Evolutionary conservation across 1,284 basidiomycete genomes (phyloP), one percentile per base, ranked within the genome.

Genomic region (Phaffia rhodozyma): DNA sequence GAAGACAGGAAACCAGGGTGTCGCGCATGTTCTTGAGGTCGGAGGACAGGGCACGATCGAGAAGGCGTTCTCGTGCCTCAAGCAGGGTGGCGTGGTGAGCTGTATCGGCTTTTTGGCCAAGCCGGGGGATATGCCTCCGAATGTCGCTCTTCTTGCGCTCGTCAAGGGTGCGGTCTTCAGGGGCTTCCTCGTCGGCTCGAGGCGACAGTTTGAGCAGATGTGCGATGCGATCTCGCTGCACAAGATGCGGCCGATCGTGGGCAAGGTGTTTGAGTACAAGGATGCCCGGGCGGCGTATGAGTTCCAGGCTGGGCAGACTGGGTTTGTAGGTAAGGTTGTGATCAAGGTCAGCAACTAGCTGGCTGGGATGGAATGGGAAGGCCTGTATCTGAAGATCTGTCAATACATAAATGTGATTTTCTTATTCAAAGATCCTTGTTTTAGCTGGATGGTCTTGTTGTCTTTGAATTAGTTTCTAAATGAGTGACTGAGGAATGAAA

Each of bases 21-120:
- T 82, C 4, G 81, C 85, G 64, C 80, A 82, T 68, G 71, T 84
- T 50, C 73, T 85, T 55, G 83, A 85, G 71, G 80, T 81, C 51
- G 81, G 82, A 3, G 82, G 83, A 1, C 67, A 76, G 3, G 78
- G 79, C 13, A 84, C 82, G 5, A 72, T 84, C 2, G 63, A 70
- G 13, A 78, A 80, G 66, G 78, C 77, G 6, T 72, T 81, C 63
- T 75, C 75, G 7, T 75, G 79, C 5, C 70, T 79, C 61, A 71
- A 72, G 60, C 69, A 74, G 21, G 78, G 77, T 7, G 83, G 83
- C 2, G 74, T 77, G 21, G 70, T 79, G 55, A 80, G 85, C 47
- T 11, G 59, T 43, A 30, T 47, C 32, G 49, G 54, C 49, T 49
- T 47, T n/a, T n/a, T 66, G 55, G 68, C 57, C 13, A 21, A 48